phyloP scores from a whole-genome alignment of 805 yeast genomes.

The Candida michaelii region DNA sequence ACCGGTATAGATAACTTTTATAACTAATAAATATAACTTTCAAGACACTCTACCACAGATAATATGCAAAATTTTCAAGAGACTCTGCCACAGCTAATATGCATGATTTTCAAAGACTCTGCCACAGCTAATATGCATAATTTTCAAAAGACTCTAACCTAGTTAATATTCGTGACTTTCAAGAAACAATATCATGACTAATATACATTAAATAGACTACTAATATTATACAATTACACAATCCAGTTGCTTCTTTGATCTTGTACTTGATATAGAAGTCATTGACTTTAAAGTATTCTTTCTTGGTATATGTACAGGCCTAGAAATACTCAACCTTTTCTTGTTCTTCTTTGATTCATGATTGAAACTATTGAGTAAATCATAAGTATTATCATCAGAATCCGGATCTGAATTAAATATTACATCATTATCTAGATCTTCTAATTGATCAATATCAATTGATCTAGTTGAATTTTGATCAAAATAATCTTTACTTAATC shows the following conservation, averaged over 20 bases:
- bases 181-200: no score
- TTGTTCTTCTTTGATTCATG: constrained; percentile 1
- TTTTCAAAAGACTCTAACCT: no score
- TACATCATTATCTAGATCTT: constrained; percentile 5
- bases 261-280: not conserved
- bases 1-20: no score
- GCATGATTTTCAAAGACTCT: no score
- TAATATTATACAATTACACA: constrained; percentile 13
- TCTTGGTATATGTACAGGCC: not conserved
- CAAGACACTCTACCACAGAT: no score
- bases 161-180: no score
- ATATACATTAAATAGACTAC: not conserved
- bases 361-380: constrained; percentile 23
- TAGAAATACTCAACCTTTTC: not conserved
- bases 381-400: constrained; percentile 24
- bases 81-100: no score
- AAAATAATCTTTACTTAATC: not conserved
- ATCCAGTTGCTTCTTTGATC: constrained; percentile 9
- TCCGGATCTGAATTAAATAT: constrained; percentile 14
- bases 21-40: no score
- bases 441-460: constrained; percentile 4
- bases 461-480: not conserved
- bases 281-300: not conserved
- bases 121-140: no score
- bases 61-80: no score